Conservation (phyloP, 2,329 filamentous ascomycete genomes). For the Pestalotiopsis sp. region DNA sequence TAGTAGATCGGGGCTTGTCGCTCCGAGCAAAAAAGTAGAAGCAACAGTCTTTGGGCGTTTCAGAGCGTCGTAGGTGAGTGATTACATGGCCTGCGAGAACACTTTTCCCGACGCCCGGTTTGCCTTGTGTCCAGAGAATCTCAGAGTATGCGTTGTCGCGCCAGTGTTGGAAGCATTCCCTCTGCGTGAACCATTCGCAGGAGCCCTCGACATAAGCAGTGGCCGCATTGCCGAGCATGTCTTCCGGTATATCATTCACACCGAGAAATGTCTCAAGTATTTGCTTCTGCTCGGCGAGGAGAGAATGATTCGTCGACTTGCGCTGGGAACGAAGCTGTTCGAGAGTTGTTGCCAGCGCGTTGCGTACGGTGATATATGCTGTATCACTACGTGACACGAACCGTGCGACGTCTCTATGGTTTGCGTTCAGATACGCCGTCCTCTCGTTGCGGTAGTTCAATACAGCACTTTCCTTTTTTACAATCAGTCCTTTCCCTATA, state of each 20-base stretch:
- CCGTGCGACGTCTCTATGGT: conserved; percentile 32
- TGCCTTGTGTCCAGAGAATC: conserved; percentile 17
- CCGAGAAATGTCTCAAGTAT: background rate
- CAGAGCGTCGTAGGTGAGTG: conserved; percentile 3
- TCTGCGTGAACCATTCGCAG: background rate
- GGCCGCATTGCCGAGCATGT: background rate
- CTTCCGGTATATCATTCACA: background rate
- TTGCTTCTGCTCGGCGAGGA: background rate
- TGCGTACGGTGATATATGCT: conserved; percentile 28
- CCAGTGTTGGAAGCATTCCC: conserved; percentile 3
- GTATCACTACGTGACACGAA: conserved; percentile 26
- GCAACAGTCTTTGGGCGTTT: conserved; percentile 12
- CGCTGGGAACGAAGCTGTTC: background rate
- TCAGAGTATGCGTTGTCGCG: conserved; percentile 9
- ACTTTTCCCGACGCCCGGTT: conserved; percentile 18
- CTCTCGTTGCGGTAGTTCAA: conserved; percentile 31
- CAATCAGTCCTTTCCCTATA: conserved; percentile 27
- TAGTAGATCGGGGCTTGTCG: conserved; percentile 35
- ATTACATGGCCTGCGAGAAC: conserved; percentile 15
- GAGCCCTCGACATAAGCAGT: background rate
- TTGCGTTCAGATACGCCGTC: conserved; percentile 28
- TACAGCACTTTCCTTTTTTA: conserved; percentile 32
- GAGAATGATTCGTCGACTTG: background rate
- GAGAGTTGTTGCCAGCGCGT: conserved; percentile 24
- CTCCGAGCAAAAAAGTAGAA: conserved; percentile 16